Conservation (phyloP, 805 yeast species). For the Kazachstania kunashirensis region DNA sequence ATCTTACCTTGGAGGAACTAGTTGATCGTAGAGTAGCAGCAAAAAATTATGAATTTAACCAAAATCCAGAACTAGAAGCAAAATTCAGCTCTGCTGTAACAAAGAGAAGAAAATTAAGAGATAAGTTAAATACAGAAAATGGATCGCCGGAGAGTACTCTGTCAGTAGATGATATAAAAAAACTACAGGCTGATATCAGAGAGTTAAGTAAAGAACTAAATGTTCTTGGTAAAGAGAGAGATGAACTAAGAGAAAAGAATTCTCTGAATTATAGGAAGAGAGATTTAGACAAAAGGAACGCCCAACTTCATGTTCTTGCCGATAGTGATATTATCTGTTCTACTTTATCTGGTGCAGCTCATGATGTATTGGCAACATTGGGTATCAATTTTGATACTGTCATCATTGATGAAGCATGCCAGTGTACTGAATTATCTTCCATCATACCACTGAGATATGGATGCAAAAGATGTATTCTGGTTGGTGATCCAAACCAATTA, state of each 20-base stretch:
- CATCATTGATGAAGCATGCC: conserved; percentile 94
- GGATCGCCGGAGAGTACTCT: conserved; percentile 40
- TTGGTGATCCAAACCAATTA: conserved; percentile 95
- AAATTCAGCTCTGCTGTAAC: conserved; percentile 44
- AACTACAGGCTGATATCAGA: conserved; percentile 42
- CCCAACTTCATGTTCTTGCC: conserved; percentile 61
- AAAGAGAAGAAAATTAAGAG: conserved; percentile 49
- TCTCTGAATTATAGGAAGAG: conserved; percentile 60
- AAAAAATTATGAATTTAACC: conserved; percentile 29
- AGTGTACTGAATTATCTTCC: conserved; percentile 86
- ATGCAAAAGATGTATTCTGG: conserved; percentile 84
- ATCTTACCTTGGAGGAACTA: conserved; percentile 74
- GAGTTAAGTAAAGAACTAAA: conserved; percentile 53
- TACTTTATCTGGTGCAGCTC: conserved; percentile 90
- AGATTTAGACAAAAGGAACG: conserved; percentile 66
- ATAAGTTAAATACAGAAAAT: conserved; percentile 31
- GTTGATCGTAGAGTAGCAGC: conserved; percentile 54
- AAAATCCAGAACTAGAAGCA: conserved; percentile 36
- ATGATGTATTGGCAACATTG: conserved; percentile 66
- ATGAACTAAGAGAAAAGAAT: conserved; percentile 66
- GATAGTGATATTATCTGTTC: conserved; percentile 83
- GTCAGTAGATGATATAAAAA: conserved; percentile 36
- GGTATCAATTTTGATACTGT: conserved; percentile 81
- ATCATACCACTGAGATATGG: conserved; percentile 90
- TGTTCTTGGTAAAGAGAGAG: conserved; percentile 62